phyloP scores from a whole-genome alignment of 176 grass and related monocot species.

The Bothriochloa decipiens region DNA sequence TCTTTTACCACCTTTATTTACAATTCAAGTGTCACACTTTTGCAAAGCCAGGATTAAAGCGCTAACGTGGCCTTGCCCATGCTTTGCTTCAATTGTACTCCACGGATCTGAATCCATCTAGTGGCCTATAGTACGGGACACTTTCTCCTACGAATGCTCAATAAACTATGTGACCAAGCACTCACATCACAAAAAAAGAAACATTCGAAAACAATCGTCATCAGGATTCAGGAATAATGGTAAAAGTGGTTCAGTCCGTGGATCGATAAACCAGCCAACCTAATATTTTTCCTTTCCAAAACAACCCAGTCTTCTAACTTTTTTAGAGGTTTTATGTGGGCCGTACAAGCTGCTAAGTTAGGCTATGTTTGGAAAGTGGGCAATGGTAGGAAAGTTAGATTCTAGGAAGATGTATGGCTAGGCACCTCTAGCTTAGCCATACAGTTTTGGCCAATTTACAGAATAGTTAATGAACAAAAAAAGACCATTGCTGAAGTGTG shows the following conservation, averaged over 20 bases:
- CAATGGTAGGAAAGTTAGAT: too few species aligned
- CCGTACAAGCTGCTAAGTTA: not conserved
- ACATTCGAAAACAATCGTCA: not conserved
- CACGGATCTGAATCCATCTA: slow-evolving; percentile 6
- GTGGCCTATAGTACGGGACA: not conserved
- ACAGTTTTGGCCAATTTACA: too few species aligned
- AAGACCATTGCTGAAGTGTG: too few species aligned
- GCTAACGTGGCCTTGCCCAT: slow-evolving; percentile 18
- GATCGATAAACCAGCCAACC: not conserved
- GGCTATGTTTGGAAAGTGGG: not conserved
- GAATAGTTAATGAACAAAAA: too few species aligned
- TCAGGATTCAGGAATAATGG: not conserved
- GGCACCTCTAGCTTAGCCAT: too few species aligned
- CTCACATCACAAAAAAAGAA: not conserved
- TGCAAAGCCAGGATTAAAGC: slow-evolving; percentile 40
- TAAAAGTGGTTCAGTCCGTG: not conserved
- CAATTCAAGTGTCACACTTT: not conserved
- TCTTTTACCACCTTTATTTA: slow-evolving; percentile 35
- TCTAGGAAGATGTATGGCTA: too few species aligned
- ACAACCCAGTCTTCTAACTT: too few species aligned
- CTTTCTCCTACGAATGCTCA: slow-evolving; percentile 18
- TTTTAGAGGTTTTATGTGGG: not conserved
- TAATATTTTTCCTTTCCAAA: too few species aligned
- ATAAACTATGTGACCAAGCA: not conserved
- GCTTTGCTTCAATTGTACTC: slow-evolving; percentile 44